phyloP scores from a whole-genome alignment of 2,329 filamentous ascomycete genomes.

The Zymoseptoria brevis region DNA sequence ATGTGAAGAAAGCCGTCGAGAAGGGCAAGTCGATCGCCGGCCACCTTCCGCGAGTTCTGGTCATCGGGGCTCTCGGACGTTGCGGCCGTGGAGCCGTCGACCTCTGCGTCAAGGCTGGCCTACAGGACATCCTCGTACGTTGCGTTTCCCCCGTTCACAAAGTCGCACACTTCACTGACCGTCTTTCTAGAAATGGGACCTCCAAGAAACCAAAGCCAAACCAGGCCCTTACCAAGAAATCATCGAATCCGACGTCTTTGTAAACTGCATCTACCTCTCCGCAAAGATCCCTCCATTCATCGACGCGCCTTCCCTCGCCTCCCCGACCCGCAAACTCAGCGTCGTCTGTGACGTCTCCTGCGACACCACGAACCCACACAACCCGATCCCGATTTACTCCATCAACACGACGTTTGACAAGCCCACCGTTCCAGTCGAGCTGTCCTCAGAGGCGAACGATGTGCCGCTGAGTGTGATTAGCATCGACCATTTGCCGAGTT shows the following conservation, averaged over 20 bases:
- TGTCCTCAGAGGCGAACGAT: slow-evolving; percentile 44
- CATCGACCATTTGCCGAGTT: slow-evolving; percentile 76
- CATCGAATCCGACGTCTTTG: slow-evolving; percentile 42
- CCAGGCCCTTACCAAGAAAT: slow-evolving; percentile 32
- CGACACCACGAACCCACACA: slow-evolving; percentile 66
- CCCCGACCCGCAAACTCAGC: slow-evolving; percentile 60
- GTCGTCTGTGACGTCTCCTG: slow-evolving; percentile 67
- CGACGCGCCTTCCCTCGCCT: slow-evolving; percentile 59
- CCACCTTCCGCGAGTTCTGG: slow-evolving; percentile 62
- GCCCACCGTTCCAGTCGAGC: slow-evolving; percentile 72
- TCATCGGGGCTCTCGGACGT: slow-evolving; percentile 70
- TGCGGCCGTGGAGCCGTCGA: slow-evolving; percentile 82
- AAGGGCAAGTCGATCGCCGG: slow-evolving; percentile 60
- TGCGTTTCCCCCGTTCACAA: background rate
- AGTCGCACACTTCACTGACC: background rate
- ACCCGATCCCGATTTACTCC: slow-evolving; percentile 71
- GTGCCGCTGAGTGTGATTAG: slow-evolving; percentile 67
- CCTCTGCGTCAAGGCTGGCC: slow-evolving; percentile 65
- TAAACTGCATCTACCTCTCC: slow-evolving; percentile 85
- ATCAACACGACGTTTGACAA: slow-evolving; percentile 80
- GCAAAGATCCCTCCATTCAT: slow-evolving; percentile 75
- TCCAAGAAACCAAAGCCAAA: slow-evolving; percentile 67
- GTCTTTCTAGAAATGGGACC: slow-evolving; percentile 54
- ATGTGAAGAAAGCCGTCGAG: slow-evolving; percentile 65
- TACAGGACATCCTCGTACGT: slow-evolving; percentile 55